Base-by-base conservation (phyloP, 2,329 filamentous ascomycete species). In the Cladophialophora yegresii region DNA sequence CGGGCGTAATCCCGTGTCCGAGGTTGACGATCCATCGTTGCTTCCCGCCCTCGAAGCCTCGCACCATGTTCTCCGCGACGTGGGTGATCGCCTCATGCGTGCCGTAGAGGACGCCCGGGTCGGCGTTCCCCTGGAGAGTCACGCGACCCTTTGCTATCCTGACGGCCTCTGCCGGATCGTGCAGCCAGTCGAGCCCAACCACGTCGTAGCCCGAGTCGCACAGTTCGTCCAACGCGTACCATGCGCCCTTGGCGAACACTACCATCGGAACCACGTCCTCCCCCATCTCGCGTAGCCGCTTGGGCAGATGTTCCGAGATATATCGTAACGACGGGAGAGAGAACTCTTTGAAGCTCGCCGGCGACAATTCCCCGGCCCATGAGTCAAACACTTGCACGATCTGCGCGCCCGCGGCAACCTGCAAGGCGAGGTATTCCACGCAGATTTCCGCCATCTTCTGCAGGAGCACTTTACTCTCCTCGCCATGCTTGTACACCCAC, bases 371-470 rank as follows among this genome's bases (percentile, higher is more conserved):
- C 49, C 92, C 93, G 1, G 95, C 95, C 93, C 95, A 99, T 0
- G 93, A 98, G 76, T 99, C 95, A 74, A 99, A 99, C 12, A 99
- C 92, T 83, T 98, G 95, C 30, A 98, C 83, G 75, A 97, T 85
- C 87, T 97, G 95, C 61, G 95, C 95, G 64, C 95, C 95, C 26
- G 95, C 95, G 73, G 90, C 85, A 64, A 99, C 93, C 78, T 99
- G 95, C 67, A 93, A 82, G 6, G 93, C 93, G 62, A 99, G 82
- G 75, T 98, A 93, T 72, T 99, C 93, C 7, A 98, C 92, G 76
- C 95, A 98, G 36, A 98, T 85, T 74, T 96, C 91, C 16, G 95
- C 85, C 73, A 99, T 96, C 83, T 96, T 97, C 75, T 91, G 87
- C 69, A 99, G 80, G 69, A 99, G 79, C 66, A 83, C 86, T 81